Percentiles rank a stretch among this genome's conserved stretches.
phyloP scores from a whole-genome alignment of 1,139 yeast species.

The Yamadazyma epiphylla region DNA sequence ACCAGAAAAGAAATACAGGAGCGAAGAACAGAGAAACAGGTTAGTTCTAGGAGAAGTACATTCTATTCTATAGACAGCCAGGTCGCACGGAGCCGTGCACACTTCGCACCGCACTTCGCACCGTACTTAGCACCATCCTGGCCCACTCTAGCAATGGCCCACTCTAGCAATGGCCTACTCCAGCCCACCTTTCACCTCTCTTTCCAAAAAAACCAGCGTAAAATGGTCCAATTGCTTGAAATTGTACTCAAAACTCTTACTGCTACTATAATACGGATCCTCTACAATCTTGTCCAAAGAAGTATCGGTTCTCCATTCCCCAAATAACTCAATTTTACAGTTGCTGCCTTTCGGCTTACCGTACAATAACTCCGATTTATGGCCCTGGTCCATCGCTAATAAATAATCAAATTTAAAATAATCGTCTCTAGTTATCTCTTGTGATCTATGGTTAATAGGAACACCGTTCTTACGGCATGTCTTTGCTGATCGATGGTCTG shows the following conservation, averaged over 20 bases:
- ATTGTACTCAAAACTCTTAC: slow-evolving; percentile 74
- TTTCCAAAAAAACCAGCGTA: slow-evolving; percentile 57
- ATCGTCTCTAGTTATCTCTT: slow-evolving; percentile 57
- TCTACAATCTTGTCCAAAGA: slow-evolving; percentile 57
- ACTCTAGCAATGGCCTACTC: no score
- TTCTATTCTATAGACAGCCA: no score
- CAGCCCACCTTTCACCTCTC: slow-evolving; percentile 28
- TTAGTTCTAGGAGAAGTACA: no score
- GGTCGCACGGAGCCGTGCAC: no score
- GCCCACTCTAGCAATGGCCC: no score
- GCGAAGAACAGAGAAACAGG: no score
- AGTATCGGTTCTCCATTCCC: slow-evolving; percentile 62
- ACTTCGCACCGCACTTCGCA: no score
- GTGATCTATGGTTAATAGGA: slow-evolving; percentile 72
- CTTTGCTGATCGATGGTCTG: slow-evolving; percentile 69
- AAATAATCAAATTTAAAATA: slow-evolving; percentile 75
- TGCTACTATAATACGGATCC: slow-evolving; percentile 92
- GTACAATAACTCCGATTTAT: slow-evolving; percentile 54
- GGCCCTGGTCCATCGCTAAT: slow-evolving; percentile 79
- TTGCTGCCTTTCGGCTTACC: slow-evolving; percentile 54
- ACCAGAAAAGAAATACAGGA: no score
- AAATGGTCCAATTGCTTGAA: slow-evolving; percentile 73
- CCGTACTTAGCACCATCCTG: no score
- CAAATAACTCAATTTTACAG: slow-evolving; percentile 62
- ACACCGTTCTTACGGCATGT: slow-evolving; percentile 73